Evolutionary conservation across 192 early-diverging fungal species (phyloP).

Genomic region (Backusella australiensis): DNA sequence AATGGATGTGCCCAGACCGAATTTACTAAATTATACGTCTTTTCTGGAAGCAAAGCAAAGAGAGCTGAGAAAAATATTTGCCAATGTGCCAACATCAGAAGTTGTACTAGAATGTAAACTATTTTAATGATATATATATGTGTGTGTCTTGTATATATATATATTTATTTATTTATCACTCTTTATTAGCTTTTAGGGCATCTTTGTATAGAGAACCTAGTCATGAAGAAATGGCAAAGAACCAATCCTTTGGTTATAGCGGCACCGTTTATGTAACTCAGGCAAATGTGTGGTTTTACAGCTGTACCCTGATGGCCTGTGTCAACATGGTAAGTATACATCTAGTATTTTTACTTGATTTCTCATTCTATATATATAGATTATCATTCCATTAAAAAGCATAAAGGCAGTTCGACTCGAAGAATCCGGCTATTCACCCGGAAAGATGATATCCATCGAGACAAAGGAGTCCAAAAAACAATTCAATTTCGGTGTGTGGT

Average conservation of each 20-base stretch:
- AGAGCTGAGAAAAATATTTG: constrained; percentile 28
- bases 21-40: constrained; percentile 7
- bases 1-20: constrained; percentile 9
- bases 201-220: constrained; percentile 17
- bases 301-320: constrained; percentile 58
- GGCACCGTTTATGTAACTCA: constrained; percentile 60
- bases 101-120: constrained; percentile 31
- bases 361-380: constrained; percentile 19
- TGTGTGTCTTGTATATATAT: not conserved
- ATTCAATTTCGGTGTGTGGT: constrained; percentile 20
- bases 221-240: not conserved
- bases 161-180: not conserved
- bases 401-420: constrained; percentile 38
- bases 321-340: constrained; percentile 47
- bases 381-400: constrained; percentile 40
- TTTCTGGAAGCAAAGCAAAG: constrained; percentile 2
- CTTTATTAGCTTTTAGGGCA: constrained; percentile 16
- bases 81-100: constrained; percentile 17
- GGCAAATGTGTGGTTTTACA: constrained; percentile 60
- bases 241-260: constrained; percentile 29
- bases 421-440: constrained; percentile 3
- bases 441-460: constrained; percentile 16
- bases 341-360: not conserved
- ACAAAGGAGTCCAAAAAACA: not conserved
- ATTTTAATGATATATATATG: constrained; percentile 23